Percentiles rank a stretch among this genome's conserved stretches.
These are phyloP conservation scores for Ephemerocybe angulata DNA, from an alignment of 768 basidiomycete species.

Conservation along the genomic window DNA sequence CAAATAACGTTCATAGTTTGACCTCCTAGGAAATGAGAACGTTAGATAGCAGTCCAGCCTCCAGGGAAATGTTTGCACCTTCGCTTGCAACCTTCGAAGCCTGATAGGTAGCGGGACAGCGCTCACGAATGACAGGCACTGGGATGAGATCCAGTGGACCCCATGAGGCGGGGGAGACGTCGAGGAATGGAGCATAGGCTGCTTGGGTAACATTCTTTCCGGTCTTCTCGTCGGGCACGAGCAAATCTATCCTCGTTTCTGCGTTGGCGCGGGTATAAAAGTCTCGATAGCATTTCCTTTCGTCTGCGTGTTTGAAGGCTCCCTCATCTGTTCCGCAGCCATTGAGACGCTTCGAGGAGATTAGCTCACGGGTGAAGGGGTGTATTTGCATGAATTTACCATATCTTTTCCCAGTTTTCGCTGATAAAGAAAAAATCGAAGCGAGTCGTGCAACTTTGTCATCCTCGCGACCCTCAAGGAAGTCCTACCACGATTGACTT, in stretches of 20 bases:
- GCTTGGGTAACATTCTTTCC: slow-evolving; percentile 22
- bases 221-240: slow-evolving; percentile 13
- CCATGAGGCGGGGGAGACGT: slow-evolving; percentile 15
- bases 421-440: too few species aligned
- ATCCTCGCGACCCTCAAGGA: slow-evolving; percentile 31
- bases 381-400: too few species aligned
- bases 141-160: slow-evolving; percentile 32
- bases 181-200: slow-evolving; percentile 29
- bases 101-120: too few species aligned
- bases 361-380: slow-evolving; percentile 22
- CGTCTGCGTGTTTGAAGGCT: slow-evolving; percentile 11
- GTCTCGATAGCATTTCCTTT: not conserved
- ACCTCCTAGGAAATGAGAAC: too few species aligned
- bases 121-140: slow-evolving; percentile 30
- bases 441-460: slow-evolving; percentile 26
- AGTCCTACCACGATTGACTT: slow-evolving; percentile 21
- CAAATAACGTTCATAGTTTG: slow-evolving; percentile 29
- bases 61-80: not conserved
- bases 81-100: too few species aligned
- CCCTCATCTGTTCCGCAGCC: not conserved
- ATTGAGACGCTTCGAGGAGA: slow-evolving; percentile 14
- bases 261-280: not conserved
- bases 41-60: too few species aligned
- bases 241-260: slow-evolving; percentile 8
- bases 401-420: too few species aligned